Evolutionary conservation across 129 eudicot genomes (phyloP), one percentile per base, ranked within the genome.

Genomic region (Ambrosia artemisiifolia): DNA sequence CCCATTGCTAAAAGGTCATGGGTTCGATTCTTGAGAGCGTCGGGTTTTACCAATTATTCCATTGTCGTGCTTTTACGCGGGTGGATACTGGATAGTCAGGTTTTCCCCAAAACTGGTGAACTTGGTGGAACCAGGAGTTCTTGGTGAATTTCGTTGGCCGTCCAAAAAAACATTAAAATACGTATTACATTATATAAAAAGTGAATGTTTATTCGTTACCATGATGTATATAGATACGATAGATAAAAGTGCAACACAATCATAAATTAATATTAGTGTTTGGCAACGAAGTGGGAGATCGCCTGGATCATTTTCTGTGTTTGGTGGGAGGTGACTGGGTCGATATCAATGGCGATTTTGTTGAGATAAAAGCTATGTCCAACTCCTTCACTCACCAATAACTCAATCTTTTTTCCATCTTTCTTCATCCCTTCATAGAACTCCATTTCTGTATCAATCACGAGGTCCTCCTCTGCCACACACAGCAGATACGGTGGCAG

Each of bases 291-390:
- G 4, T 82, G 66, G 6, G 51, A 20, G 2, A 91, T 91, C 34
- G 62, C 84, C 8, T 76, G 43, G 61, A 82, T 75, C 33, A 91
- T 71, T 63, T 75, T 82, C 32, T 50, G 77, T 5, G 88, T 84
- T 53, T 84, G 72, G 5, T 69, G n/a, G 2, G 71, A 71, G 17
- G 95, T 87, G 1, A 13, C 35, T 11, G 82, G 84, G 53, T 91
- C 92, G 54, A 65, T 17, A 30, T 88, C 92, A 16, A 91, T 85
- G 7, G 96, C 92, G 62, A 88, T 48, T 80, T 88, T 86, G 78
- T 91, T 88, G 18, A 91, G 70, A 70, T 88, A 91, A 59, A 91
- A 91, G 76, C 96, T 88, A 32, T 91, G 97, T 3, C 85, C 86
- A 62, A 91, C 85, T 14, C 89, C 89, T 5, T 55, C 16, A 59